These are phyloP conservation scores for Emergomyces africanus DNA, from an alignment of 2,329 filamentous ascomycete genomes.

Conservation along the genomic window DNA sequence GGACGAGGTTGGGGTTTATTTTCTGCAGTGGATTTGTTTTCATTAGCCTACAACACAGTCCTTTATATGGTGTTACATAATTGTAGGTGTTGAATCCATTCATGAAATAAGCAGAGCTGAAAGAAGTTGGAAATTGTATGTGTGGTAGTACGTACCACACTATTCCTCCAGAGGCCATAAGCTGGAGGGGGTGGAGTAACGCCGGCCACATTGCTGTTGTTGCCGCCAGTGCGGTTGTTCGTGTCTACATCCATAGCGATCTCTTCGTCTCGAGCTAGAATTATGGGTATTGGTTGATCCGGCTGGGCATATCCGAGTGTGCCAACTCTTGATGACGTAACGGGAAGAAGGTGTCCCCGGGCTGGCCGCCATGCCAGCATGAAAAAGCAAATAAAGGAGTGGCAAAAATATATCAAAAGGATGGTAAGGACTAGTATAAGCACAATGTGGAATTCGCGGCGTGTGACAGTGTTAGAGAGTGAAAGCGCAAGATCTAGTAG, in stretches of 20 bases:
- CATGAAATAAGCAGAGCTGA: not conserved
- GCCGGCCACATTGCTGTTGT: conserved; percentile 22
- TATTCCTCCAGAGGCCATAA: conserved; percentile 74
- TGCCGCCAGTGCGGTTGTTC: not conserved
- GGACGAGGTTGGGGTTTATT: conserved; percentile 67
- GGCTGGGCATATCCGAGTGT: conserved; percentile 58
- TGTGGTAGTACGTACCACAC: conserved; percentile 49
- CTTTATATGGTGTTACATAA: not conserved
- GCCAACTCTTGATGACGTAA: conserved; percentile 38
- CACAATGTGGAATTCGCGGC: conserved; percentile 64
- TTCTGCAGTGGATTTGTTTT: conserved; percentile 34
- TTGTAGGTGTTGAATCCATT: not conserved
- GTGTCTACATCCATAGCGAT: conserved; percentile 19
- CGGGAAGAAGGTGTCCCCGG: conserved; percentile 22
- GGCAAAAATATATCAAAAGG: conserved; percentile 66
- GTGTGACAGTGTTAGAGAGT: conserved; percentile 49
- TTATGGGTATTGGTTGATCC: conserved; percentile 60
- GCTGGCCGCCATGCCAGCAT: conserved; percentile 47
- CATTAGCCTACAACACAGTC: not conserved
- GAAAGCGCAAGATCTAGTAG: conserved; percentile 57
- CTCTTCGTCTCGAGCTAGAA: conserved; percentile 63
- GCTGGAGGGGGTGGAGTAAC: conserved; percentile 54
- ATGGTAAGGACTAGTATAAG: conserved; percentile 66
- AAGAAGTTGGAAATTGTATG: not conserved
- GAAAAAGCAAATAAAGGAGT: conserved; percentile 61